Evolutionary conservation across 2,329 filamentous ascomycete species (phyloP).

Genomic region (Exophiala alcalophila): DNA sequence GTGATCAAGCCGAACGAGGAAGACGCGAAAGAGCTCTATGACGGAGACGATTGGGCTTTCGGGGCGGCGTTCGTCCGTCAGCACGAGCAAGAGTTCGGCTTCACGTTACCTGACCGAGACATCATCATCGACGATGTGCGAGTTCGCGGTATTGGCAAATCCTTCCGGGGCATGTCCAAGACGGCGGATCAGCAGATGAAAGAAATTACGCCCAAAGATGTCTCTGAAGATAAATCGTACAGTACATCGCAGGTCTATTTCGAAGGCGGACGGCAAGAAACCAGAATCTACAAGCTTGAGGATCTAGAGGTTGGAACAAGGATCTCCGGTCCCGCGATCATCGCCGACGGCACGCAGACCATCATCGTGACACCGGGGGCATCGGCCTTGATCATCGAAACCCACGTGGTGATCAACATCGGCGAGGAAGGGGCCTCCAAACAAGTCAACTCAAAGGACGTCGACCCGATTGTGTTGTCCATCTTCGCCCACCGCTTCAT

Average conservation of each 20-base stretch:
- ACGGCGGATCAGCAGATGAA: conserved; percentile 82
- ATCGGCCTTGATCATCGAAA: conserved; percentile 73
- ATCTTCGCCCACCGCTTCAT: conserved; percentile 58
- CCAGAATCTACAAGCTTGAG: conserved; percentile 78
- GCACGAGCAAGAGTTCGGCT: conserved; percentile 90
- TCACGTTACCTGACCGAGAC: conserved; percentile 78
- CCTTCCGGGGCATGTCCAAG: conserved; percentile 73
- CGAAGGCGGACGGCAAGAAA: conserved; percentile 72
- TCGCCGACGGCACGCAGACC: conserved; percentile 74
- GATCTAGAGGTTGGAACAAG: conserved; percentile 69
- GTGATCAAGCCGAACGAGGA: conserved; percentile 68
- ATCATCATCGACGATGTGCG: conserved; percentile 89
- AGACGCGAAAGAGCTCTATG: conserved; percentile 58
- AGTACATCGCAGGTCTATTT: conserved; percentile 75
- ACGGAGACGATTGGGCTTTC: conserved; percentile 73
- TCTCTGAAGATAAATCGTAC: conserved; percentile 62
- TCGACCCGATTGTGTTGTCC: conserved; percentile 53
- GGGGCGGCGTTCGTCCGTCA: conserved; percentile 80
- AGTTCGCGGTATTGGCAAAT: conserved; percentile 84
- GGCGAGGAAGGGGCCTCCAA: conserved; percentile 49
- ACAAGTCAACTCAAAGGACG: conserved; percentile 30
- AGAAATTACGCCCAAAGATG: conserved; percentile 60
- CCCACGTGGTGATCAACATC: conserved; percentile 85
- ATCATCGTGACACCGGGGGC: conserved; percentile 82
- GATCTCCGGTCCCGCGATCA: conserved; percentile 75